Conservation (phyloP, 2,329 filamentous ascomycete species). For the Penicillium sp. region DNA sequence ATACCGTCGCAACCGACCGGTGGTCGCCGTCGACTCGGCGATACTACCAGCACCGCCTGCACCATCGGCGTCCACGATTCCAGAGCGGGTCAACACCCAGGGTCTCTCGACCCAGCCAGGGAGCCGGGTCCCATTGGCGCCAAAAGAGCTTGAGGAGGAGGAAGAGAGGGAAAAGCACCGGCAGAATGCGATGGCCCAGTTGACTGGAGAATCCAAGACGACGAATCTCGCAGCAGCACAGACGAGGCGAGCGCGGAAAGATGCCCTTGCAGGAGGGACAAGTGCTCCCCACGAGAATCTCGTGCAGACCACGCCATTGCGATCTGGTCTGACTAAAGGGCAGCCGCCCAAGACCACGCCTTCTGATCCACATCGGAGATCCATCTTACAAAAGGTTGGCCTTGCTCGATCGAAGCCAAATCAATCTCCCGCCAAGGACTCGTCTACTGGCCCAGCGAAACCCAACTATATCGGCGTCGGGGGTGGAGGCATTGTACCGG, state of each 20-base stretch:
- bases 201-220: slow-evolving; percentile 24
- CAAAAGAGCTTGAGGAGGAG: slow-evolving; percentile 1
- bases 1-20: slow-evolving; percentile 27
- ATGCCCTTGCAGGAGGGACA: background rate
- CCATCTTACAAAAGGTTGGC: slow-evolving; percentile 28
- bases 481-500: slow-evolving; percentile 37
- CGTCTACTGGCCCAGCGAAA: slow-evolving; percentile 1
- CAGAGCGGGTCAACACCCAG: slow-evolving; percentile 6
- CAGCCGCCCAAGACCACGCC: background rate
- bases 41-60: slow-evolving; percentile 10
- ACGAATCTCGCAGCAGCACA: slow-evolving; percentile 5
- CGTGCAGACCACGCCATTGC: background rate
- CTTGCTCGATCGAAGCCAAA: slow-evolving; percentile 1
- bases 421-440: slow-evolving; percentile 13
- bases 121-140: background rate
- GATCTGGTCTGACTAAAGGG: background rate
- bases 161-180: slow-evolving; percentile 22
- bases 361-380: slow-evolving; percentile 22
- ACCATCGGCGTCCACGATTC: slow-evolving; percentile 9
- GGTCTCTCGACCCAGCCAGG: slow-evolving; percentile 1
- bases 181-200: slow-evolving; percentile 29
- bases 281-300: background rate
- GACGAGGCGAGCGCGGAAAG: slow-evolving; percentile 9
- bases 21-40: slow-evolving; percentile 2
- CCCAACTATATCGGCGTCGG: slow-evolving; percentile 19